Evolutionary conservation across 371 early-diverging fungal genomes (phyloP).

Genomic region (Syncephalastrum sp.): DNA sequence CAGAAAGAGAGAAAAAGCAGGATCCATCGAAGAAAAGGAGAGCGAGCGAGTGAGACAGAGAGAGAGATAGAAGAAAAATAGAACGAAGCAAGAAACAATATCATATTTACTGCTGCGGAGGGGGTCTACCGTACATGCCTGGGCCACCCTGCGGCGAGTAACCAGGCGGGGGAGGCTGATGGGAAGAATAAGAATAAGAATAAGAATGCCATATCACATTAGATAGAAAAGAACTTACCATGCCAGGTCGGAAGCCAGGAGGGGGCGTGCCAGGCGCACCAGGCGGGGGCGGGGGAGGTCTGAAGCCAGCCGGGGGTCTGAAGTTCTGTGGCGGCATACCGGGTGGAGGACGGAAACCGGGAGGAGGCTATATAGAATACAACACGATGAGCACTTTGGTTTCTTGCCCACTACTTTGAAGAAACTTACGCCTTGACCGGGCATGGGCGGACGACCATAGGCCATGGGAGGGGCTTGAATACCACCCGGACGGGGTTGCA

Average conservation of each 20-base stretch:
- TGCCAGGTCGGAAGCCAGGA: slow-evolving; percentile 44
- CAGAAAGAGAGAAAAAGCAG: too few relatives aligned
- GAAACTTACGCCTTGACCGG: slow-evolving; percentile 31
- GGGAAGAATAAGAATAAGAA: not conserved
- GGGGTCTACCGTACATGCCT: slow-evolving; percentile 17
- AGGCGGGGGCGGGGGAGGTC: slow-evolving; percentile 46
- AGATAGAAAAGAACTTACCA: slow-evolving; percentile 31
- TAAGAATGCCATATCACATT: too few relatives aligned
- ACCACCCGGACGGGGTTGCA: slow-evolving; percentile 65
- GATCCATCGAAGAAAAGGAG: too few relatives aligned
- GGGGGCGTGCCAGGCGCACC: slow-evolving; percentile 41
- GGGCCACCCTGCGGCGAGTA: slow-evolving; percentile 18
- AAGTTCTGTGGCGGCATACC: slow-evolving; percentile 57
- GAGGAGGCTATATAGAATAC: slow-evolving; percentile 39
- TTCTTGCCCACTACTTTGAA: not conserved
- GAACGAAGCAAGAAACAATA: too few relatives aligned
- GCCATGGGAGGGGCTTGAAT: slow-evolving; percentile 69
- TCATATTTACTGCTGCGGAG: slow-evolving; percentile 2
- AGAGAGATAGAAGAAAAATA: too few relatives aligned
- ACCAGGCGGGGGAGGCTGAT: slow-evolving; percentile 14
- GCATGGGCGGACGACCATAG: slow-evolving; percentile 71
- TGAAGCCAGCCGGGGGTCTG: slow-evolving; percentile 57
- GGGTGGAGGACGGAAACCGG: slow-evolving; percentile 63
- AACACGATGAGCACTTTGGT: too few relatives aligned
- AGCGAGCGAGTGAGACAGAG: too few relatives aligned